Evolutionary conservation across 2,329 filamentous ascomycete genomes (phyloP), one percentile per base, ranked within the genome.

Genomic region (Magnaporthiopsis rhizophila): DNA sequence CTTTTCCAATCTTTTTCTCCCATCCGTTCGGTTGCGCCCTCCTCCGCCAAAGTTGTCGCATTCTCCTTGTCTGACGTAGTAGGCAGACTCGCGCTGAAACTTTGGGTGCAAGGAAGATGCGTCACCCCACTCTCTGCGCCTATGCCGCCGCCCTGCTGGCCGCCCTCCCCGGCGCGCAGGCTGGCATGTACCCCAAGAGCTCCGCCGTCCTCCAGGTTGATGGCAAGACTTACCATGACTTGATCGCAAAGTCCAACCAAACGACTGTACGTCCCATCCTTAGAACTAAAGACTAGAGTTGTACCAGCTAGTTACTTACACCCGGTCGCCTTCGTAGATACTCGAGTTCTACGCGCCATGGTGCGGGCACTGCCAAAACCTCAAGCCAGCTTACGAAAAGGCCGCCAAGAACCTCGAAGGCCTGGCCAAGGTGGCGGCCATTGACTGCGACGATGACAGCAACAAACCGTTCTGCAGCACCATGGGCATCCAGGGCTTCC

Each of bases 331-430:
- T 56, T 21, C 59, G 8, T 69, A 87, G 83, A 83, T 87, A 59
- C 78, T 87, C 74, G 91, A 93, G 78, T 98, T 98, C 83, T 98
- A 97, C 73, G 94, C 94, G 11, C 94, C 94, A 30, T 98, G 94
- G 94, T 98, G 95, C 72, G 95, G 94, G 58, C 95, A 98, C 79
- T 99, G 95, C 80, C 85, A 97, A 78, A 97, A 90, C 78, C 89
- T 99, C 72, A 93, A 97, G 79, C 94, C 93, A 3, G 91, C 91
- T 59, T 99, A 95, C 78, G 94, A 98, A 77, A 97, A 97, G 77
- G 93, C 89, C 2, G 95, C 95, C 70, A 90, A 89, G 72, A 92
- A 88, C 71, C 88, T 99, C 65, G 86, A 89, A n/a, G 95, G 95
- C 18, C 83, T 98, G 18, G 95, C 92, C 71, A 96, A 97, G 72